These are phyloP conservation scores for Eucalyptus fibrosa DNA, from an alignment of 345 rosid species.

Conservation along the genomic window DNA sequence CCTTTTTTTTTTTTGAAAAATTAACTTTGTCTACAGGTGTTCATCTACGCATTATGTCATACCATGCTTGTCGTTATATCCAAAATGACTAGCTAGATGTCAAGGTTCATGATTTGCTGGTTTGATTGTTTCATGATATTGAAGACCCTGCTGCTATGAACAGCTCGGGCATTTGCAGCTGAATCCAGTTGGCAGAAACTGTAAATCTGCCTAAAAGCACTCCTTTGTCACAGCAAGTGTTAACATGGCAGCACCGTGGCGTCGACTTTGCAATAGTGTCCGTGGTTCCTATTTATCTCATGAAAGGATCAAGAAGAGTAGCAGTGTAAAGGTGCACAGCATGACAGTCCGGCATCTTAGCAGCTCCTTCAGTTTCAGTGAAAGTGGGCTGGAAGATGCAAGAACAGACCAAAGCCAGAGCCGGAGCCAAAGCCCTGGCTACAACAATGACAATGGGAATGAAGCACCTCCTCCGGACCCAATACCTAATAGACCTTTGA, in stretches of 20 bases:
- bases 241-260: background rate
- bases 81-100: background rate
- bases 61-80: background rate
- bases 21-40: background rate
- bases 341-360: background rate
- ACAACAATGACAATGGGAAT: background rate
- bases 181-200: background rate
- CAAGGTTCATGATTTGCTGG: background rate
- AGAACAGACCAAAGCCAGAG: background rate
- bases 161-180: background rate
- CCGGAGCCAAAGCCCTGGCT: background rate
- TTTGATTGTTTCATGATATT: background rate
- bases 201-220: background rate
- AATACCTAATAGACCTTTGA: constrained; percentile 41
- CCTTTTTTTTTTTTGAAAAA: background rate
- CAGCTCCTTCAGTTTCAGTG: background rate
- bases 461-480: constrained; percentile 45
- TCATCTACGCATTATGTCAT: background rate
- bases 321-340: background rate
- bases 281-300: background rate
- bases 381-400: background rate
- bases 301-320: background rate
- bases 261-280: background rate
- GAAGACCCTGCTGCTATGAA: background rate
- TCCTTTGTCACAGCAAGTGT: background rate